Percentiles rank a stretch among this genome's conserved stretches.
Evolutionary conservation across 768 basidiomycete genomes (phyloP).

Genomic region (Albatrellus ellisii): DNA sequence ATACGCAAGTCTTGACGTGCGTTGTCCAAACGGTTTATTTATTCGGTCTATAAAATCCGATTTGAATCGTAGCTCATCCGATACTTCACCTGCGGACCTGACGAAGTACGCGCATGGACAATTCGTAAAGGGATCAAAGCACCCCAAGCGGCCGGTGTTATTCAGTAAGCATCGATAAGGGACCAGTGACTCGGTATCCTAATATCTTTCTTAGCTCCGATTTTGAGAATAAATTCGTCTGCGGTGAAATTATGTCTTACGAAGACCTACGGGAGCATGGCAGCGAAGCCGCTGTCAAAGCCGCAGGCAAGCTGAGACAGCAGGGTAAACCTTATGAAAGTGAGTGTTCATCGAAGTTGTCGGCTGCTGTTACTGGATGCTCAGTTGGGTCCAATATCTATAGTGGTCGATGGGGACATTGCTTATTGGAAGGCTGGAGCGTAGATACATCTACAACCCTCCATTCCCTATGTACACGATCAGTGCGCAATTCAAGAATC

Average conservation of each 20-base stretch:
- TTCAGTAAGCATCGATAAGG: slow-evolving; percentile 48
- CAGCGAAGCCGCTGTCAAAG: slow-evolving; percentile 84
- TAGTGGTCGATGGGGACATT: slow-evolving; percentile 83
- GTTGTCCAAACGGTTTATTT: slow-evolving; percentile 15
- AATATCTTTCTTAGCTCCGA: slow-evolving; percentile 47
- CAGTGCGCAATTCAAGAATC: too few relatives aligned
- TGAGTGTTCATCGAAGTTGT: slow-evolving; percentile 24
- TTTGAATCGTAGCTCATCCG: slow-evolving; percentile 55
- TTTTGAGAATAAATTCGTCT: slow-evolving; percentile 97
- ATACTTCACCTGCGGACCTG: slow-evolving; percentile 95
- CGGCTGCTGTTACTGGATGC: background rate
- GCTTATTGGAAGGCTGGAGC: slow-evolving; percentile 84
- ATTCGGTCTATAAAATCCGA: background rate
- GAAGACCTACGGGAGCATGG: slow-evolving; percentile 87
- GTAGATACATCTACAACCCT: too few relatives aligned
- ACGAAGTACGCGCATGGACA: slow-evolving; percentile 97
- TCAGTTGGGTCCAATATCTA: background rate
- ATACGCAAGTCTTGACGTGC: slow-evolving; percentile 72
- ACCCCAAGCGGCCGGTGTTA: slow-evolving; percentile 95
- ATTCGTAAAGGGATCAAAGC: slow-evolving; percentile 90
- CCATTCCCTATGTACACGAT: too few relatives aligned
- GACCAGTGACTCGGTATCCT: background rate
- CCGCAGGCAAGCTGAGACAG: slow-evolving; percentile 87
- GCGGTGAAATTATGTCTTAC: slow-evolving; percentile 93
- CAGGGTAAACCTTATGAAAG: slow-evolving; percentile 97